These are phyloP conservation scores for Paraconiothyrium brasiliense DNA, from an alignment of 2,329 filamentous ascomycete species.

Conservation along the genomic window DNA sequence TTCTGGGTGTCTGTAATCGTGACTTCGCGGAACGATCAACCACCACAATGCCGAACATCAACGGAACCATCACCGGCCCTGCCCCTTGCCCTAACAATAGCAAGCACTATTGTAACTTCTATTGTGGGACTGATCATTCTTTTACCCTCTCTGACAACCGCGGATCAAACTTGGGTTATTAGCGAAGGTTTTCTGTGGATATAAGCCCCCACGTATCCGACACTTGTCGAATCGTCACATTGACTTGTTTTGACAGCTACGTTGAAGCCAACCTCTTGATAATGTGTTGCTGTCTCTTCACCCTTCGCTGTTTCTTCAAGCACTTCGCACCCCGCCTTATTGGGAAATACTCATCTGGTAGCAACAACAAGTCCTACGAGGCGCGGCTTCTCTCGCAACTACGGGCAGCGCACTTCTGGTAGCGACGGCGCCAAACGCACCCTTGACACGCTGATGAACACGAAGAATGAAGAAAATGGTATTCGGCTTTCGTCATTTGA, in stretches of 20 bases:
- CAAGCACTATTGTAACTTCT: conserved; percentile 1
- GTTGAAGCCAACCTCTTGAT: conserved; percentile 7
- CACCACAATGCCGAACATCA: neutral
- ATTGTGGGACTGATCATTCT: conserved; percentile 1
- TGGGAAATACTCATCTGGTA: neutral
- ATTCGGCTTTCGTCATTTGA: conserved; percentile 4
- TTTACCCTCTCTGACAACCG: neutral
- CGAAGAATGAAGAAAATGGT: neutral
- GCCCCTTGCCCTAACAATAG: neutral
- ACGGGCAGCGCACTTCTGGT: neutral
- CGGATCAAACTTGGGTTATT: conserved; percentile 1
- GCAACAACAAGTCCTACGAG: neutral
- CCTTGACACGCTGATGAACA: conserved; percentile 3
- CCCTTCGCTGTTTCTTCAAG: conserved; percentile 6
- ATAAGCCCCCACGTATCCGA: neutral
- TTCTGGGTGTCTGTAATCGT: neutral
- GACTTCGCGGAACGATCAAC: neutral
- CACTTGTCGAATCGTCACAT: too few relatives aligned
- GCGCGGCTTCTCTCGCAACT: conserved; percentile 8
- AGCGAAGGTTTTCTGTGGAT: neutral
- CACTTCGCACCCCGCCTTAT: neutral
- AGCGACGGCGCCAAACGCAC: conserved; percentile 8
- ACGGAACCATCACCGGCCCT: neutral
- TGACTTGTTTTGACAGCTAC: neutral
- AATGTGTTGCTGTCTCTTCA: conserved; percentile 4